Evolutionary conservation across 2,329 filamentous ascomycete species (phyloP).

Genomic region (Diaporthe ilicicola): DNA sequence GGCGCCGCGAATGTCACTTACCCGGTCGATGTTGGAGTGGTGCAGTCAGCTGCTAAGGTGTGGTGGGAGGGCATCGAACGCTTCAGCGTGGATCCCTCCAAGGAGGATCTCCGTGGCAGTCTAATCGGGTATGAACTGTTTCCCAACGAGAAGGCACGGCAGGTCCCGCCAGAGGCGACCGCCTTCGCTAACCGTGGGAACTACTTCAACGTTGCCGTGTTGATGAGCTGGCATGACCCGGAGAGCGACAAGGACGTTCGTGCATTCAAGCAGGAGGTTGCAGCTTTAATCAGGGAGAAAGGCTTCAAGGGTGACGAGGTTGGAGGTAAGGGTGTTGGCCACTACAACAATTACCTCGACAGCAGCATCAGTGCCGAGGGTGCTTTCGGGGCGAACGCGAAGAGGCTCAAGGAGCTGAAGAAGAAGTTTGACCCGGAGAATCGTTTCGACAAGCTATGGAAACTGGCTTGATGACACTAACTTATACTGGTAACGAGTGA

Average conservation of each 20-base stretch:
- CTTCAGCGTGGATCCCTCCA: conserved; percentile 46
- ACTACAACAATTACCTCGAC: conserved; percentile 43
- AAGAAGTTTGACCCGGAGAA: conserved; percentile 45
- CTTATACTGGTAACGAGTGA: neutral
- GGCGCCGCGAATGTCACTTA: conserved; percentile 55
- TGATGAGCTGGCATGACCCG: conserved; percentile 50
- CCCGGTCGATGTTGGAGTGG: conserved; percentile 47
- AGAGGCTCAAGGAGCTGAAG: conserved; percentile 44
- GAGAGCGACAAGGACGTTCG: conserved; percentile 48
- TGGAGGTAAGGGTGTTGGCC: conserved; percentile 36
- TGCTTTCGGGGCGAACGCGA: conserved; percentile 44
- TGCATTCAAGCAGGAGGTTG: conserved; percentile 48
- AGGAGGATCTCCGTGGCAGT: conserved; percentile 39
- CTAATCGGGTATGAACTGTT: conserved; percentile 52
- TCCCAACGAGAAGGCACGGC: conserved; percentile 48
- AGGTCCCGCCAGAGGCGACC: conserved; percentile 47
- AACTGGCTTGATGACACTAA: neutral
- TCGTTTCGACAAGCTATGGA: conserved; percentile 45
- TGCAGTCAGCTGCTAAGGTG: conserved; percentile 41
- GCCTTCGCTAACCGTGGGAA: conserved; percentile 55
- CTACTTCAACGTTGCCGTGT: conserved; percentile 53
- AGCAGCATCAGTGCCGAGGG: conserved; percentile 38
- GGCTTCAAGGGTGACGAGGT: conserved; percentile 37
- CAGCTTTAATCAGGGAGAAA: conserved; percentile 37
- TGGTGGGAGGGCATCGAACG: conserved; percentile 41